phyloP scores from a whole-genome alignment of 2,329 filamentous ascomycete genomes.

The Leptographium lundbergii region DNA sequence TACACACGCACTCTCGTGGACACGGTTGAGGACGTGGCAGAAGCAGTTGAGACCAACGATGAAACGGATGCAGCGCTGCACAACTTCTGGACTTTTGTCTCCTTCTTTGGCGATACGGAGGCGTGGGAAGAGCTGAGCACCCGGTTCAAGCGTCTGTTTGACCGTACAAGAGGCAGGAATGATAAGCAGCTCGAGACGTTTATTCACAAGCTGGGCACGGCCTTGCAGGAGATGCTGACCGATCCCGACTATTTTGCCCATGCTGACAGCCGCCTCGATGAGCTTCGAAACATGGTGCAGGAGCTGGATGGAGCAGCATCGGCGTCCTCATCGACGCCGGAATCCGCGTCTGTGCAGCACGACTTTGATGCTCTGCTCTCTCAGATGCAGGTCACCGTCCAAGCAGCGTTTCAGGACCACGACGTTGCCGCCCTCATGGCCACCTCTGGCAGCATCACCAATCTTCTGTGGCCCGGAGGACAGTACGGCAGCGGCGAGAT shows the following conservation, averaged over 20 bases:
- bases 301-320: slow-evolving; percentile 33
- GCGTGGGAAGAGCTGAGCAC: slow-evolving; percentile 67
- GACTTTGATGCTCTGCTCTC: slow-evolving; percentile 62
- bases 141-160: slow-evolving; percentile 56
- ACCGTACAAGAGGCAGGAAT: slow-evolving; percentile 53
- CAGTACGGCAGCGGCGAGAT: slow-evolving; percentile 57
- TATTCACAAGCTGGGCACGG: slow-evolving; percentile 58
- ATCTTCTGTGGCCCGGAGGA: slow-evolving; percentile 55
- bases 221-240: slow-evolving; percentile 68
- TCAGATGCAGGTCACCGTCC: slow-evolving; percentile 55
- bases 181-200: slow-evolving; percentile 71
- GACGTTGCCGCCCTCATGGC: slow-evolving; percentile 58
- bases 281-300: slow-evolving; percentile 41
- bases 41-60: slow-evolving; percentile 59
- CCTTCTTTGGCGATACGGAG: slow-evolving; percentile 60
- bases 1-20: slow-evolving; percentile 66
- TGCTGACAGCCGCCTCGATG: slow-evolving; percentile 42
- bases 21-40: slow-evolving; percentile 50
- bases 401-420: slow-evolving; percentile 57
- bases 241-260: slow-evolving; percentile 79
- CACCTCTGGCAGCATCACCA: slow-evolving; percentile 54
- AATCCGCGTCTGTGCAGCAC: slow-evolving; percentile 47
- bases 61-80: slow-evolving; percentile 63
- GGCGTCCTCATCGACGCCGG: not conserved
- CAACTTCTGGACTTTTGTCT: slow-evolving; percentile 71